phyloP scores from a whole-genome alignment of 371 early-diverging fungal genomes.

The Mucor piriformis region DNA sequence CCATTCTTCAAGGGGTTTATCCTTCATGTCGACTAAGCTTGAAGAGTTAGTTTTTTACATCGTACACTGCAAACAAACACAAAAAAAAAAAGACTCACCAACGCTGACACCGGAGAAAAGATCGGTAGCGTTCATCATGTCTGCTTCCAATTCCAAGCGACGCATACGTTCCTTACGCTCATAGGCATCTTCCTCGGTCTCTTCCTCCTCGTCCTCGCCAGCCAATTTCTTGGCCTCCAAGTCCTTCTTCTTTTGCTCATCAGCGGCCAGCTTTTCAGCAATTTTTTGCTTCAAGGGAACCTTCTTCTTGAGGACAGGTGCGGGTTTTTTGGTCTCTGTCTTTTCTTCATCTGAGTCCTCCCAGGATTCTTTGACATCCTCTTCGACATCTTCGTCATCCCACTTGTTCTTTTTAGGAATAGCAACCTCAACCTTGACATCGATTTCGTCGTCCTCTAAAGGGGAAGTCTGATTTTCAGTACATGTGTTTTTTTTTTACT shows the following conservation, averaged over 20 bases:
- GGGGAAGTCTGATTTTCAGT: too few species aligned
- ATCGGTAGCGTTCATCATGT: slow-evolving; percentile 83
- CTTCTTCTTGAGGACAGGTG: slow-evolving; percentile 67
- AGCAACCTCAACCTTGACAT: slow-evolving; percentile 32
- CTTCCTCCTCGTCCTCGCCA: slow-evolving; percentile 45
- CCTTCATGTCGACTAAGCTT: slow-evolving; percentile 49
- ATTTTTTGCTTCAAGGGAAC: slow-evolving; percentile 76
- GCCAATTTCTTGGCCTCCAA: slow-evolving; percentile 56
- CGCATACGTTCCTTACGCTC: slow-evolving; percentile 68
- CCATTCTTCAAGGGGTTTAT: slow-evolving; percentile 64
- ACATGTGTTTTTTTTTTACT: too few species aligned
- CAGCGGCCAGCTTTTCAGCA: slow-evolving; percentile 76
- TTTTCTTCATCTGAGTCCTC: slow-evolving; percentile 74
- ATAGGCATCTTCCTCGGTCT: slow-evolving; percentile 59
- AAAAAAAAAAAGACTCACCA: slow-evolving; percentile 28
- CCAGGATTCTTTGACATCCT: slow-evolving; percentile 76
- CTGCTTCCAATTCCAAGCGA: slow-evolving; percentile 74
- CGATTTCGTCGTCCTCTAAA: slow-evolving; percentile 40
- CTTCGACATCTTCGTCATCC: slow-evolving; percentile 87
- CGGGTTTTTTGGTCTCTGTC: slow-evolving; percentile 35
- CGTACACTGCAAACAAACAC: background rate
- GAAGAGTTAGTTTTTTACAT: background rate
- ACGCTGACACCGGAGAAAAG: slow-evolving; percentile 78
- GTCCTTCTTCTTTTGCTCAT: slow-evolving; percentile 65
- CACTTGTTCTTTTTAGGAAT: slow-evolving; percentile 63